phyloP scores from a whole-genome alignment of 2,329 filamentous ascomycete genomes.

The Aureobasidium sp. region DNA sequence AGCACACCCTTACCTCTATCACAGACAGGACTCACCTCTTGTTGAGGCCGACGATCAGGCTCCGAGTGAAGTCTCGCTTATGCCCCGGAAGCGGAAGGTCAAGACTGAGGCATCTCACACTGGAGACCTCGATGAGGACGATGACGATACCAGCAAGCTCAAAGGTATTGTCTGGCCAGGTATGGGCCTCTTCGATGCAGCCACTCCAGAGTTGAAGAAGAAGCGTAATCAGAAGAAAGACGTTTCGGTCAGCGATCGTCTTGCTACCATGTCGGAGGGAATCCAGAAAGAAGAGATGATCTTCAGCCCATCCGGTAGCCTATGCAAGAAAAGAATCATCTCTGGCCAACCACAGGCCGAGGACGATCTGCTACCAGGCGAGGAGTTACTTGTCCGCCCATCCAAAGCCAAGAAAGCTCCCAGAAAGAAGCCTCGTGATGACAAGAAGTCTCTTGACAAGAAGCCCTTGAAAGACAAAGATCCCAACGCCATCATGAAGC shows the following conservation, averaged over 20 bases:
- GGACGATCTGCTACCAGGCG: slow-evolving; percentile 27
- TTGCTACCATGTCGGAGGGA: slow-evolving; percentile 57
- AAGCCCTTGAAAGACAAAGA: slow-evolving; percentile 25
- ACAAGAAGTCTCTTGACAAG: slow-evolving; percentile 19
- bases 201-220: slow-evolving; percentile 63
- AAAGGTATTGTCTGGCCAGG: slow-evolving; percentile 71
- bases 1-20: neutral
- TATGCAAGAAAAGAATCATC: slow-evolving; percentile 39
- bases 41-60: slow-evolving; percentile 23
- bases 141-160: slow-evolving; percentile 44
- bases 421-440: slow-evolving; percentile 22
- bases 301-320: slow-evolving; percentile 42
- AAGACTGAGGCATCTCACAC: neutral
- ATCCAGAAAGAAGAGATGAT: slow-evolving; percentile 61
- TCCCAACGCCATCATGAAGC: slow-evolving; percentile 22
- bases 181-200: slow-evolving; percentile 76
- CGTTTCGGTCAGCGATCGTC: slow-evolving; percentile 59
- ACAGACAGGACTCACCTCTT: neutral
- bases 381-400: slow-evolving; percentile 24
- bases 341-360: slow-evolving; percentile 39
- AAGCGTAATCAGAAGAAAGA: slow-evolving; percentile 75
- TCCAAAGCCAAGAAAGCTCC: slow-evolving; percentile 23
- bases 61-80: neutral
- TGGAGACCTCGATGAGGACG: slow-evolving; percentile 14
- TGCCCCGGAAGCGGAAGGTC: neutral